phyloP scores from a whole-genome alignment of 2,329 filamentous ascomycete species.

The Colletotrichum brevisporum region DNA sequence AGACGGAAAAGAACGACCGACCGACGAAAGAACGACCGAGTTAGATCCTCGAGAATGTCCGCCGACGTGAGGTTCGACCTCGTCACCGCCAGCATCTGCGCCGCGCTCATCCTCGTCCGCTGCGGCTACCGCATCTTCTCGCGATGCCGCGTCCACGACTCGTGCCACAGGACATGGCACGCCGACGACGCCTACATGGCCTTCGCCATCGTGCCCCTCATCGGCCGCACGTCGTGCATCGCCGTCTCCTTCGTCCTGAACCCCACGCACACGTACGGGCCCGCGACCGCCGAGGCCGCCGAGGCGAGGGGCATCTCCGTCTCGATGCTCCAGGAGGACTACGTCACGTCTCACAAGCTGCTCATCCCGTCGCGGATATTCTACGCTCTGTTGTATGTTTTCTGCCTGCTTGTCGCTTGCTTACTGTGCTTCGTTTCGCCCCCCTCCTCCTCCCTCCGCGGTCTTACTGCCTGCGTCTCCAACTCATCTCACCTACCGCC shows the following conservation, averaged over 20 bases:
- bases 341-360: conserved; percentile 46
- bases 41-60: conserved; percentile 42
- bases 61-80: conserved; percentile 47
- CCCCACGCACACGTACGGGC: conserved; percentile 43
- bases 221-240: conserved; percentile 47
- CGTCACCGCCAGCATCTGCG: conserved; percentile 47
- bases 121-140: conserved; percentile 47
- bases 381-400: conserved; percentile 49
- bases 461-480: not conserved
- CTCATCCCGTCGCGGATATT: conserved; percentile 48
- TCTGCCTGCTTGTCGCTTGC: not conserved
- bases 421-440: not conserved
- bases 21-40: not conserved
- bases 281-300: conserved; percentile 41
- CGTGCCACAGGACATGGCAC: conserved; percentile 50
- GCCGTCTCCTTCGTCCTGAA: conserved; percentile 46
- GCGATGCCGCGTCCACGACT: conserved; percentile 46
- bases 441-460: not conserved
- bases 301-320: conserved; percentile 36
- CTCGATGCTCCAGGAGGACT: conserved; percentile 41
- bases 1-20: not conserved
- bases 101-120: conserved; percentile 47
- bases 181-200: conserved; percentile 51
- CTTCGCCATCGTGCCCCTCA: conserved; percentile 48
- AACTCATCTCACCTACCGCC: not conserved